Evolutionary conservation across 345 rosid species (phyloP).

Genomic region (Eucalyptus polyanthemos): DNA sequence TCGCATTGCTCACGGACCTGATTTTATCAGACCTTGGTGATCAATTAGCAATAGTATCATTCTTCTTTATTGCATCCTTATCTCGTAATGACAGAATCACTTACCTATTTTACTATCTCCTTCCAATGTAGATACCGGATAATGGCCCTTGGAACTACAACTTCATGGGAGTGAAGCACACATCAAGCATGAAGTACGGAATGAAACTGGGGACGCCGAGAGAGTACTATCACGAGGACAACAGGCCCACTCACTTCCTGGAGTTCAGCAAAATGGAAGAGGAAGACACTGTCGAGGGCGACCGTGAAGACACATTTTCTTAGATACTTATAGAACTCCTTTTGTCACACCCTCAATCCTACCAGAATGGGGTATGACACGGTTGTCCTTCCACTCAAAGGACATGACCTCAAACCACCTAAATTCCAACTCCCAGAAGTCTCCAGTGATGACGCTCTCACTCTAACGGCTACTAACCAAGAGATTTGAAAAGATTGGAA

Average conservation of each 20-base stretch:
- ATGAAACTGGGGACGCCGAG: conserved; percentile 80
- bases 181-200: conserved; percentile 75
- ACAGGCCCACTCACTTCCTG: conserved; percentile 69
- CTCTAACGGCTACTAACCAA: no score
- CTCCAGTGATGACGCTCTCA: rapidly evolving
- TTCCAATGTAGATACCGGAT: conserved; percentile 53
- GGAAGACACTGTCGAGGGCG: conserved; percentile 59
- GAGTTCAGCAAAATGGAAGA: conserved; percentile 96
- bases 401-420: background rate
- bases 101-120: background rate
- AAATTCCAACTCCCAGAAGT: no score
- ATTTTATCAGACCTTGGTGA: background rate
- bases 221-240: conserved; percentile 86
- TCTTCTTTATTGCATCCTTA: background rate
- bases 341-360: background rate
- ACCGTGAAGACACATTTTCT: conserved; percentile 80
- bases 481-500: background rate
- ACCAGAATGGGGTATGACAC: background rate
- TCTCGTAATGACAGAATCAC: background rate
- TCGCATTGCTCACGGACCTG: background rate
- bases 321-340: background rate
- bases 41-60: background rate
- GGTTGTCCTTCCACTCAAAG: background rate
- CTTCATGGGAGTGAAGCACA: conserved; percentile 98
- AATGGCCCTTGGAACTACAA: conserved; percentile 97